Evolutionary conservation across 345 rosid genomes (phyloP), one percentile per base, ranked within the genome.

Genomic region (Brassica cretica): DNA sequence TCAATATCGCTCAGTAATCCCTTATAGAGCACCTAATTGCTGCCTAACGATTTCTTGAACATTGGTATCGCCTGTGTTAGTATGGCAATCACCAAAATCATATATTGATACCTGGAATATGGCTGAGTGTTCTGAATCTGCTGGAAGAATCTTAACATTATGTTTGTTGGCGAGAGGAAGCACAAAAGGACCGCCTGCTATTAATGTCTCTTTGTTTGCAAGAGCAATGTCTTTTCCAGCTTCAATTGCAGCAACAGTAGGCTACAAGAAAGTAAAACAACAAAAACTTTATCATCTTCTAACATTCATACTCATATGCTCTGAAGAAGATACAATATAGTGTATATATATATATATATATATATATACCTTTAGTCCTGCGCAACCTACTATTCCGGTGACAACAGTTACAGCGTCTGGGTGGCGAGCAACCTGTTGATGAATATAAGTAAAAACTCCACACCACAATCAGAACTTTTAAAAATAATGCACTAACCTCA

Each of bases 51-150:
- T 27, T 27, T 27, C 30, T 27, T 27, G 30, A 27, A 27, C 5
- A 27, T 27, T 27, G 0, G 4, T 55, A 51, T 25, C 6, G 32
- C 9, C 16, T 9, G 19, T 49, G 55, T 8, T 32, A 32, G 37
- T 61, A 33, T 3, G 76, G 15, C 8, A n/a, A 49, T 49, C 18
- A 49, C 39, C 59, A 58, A n/a, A 29, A n/a, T 2, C 6, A 68
- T 5, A 27, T 55, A 2, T 0, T 2, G 19, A 55, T 81, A 93
- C 98, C 97, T 95, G 99, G 81, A 95, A 95, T 82, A 95, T 90
- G 46, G 99, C 97, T 74, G 98, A 95, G 84, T 95, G 99, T 76
- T 95, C 99, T 4, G 99, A 95, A 90, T 93, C 99, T 74, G 99
- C 97, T 1, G 98, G 97, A 81, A 95, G 98, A 82, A 95, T 91